Conservation (phyloP, 2,329 filamentous ascomycete species). For the Aspergillus sp. region DNA sequence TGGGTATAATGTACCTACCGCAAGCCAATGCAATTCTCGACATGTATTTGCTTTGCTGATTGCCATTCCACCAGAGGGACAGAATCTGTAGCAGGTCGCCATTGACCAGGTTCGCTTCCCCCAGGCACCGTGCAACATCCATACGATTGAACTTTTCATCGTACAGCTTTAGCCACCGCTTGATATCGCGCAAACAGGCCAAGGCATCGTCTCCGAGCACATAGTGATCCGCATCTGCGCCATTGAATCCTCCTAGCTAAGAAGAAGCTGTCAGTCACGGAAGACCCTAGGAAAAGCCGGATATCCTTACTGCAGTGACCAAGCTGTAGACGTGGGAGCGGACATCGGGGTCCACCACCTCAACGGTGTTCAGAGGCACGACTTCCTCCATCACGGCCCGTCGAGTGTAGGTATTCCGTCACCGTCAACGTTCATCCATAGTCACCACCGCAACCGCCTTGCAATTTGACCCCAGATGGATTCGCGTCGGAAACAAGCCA, state of each 20-base stretch:
- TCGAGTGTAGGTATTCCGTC: slow-evolving; percentile 14
- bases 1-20: slow-evolving; percentile 46
- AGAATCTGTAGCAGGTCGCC: slow-evolving; percentile 91
- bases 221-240: slow-evolving; percentile 80
- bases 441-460: slow-evolving; percentile 6
- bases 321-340: slow-evolving; percentile 92
- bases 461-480: not conserved
- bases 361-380: slow-evolving; percentile 47
- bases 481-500: slow-evolving; percentile 19
- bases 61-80: slow-evolving; percentile 75
- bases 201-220: slow-evolving; percentile 90
- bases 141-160: slow-evolving; percentile 92
- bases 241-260: slow-evolving; percentile 81
- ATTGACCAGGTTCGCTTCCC: slow-evolving; percentile 88
- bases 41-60: slow-evolving; percentile 73
- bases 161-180: slow-evolving; percentile 93
- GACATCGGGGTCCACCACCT: slow-evolving; percentile 84
- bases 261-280: slow-evolving; percentile 4
- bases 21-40: slow-evolving; percentile 81
- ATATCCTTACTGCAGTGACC: slow-evolving; percentile 77
- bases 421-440: slow-evolving; percentile 10
- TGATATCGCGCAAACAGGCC: slow-evolving; percentile 88
- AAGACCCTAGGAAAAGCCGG: slow-evolving; percentile 21
- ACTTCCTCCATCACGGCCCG: slow-evolving; percentile 46
- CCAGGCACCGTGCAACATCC: slow-evolving; percentile 90